phyloP scores from a whole-genome alignment of 495 filamentous ascomycete genomes.

The Podospora pseudopauciseta region DNA sequence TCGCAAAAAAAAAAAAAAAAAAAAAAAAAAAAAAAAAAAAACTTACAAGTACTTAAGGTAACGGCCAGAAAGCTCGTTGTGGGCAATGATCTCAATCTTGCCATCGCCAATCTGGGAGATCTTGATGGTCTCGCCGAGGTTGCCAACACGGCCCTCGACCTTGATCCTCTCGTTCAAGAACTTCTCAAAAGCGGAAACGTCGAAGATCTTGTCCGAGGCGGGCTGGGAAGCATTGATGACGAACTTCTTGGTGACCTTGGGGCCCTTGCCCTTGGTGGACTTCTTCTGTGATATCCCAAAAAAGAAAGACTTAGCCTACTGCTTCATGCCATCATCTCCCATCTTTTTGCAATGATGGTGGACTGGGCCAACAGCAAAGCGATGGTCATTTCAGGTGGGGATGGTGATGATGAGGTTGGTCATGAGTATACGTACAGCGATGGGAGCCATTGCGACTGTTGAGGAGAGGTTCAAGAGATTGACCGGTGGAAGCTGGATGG shows the following conservation, averaged over 20 bases:
- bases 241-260: conserved; percentile 74
- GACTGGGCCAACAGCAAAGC: conserved; percentile 84
- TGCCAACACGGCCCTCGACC: conserved; percentile 95
- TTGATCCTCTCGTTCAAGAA: conserved; percentile 99
- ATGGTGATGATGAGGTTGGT: conserved; percentile 19
- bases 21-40: neutral
- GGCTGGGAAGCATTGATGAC: conserved; percentile 98
- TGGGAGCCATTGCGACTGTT: conserved; percentile 53
- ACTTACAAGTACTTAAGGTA: conserved; percentile 99
- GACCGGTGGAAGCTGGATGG: conserved; percentile 22
- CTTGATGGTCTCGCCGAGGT: conserved; percentile 89
- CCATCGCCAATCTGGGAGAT: conserved; percentile 90
- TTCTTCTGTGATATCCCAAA: conserved; percentile 57
- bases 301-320: conserved; percentile 84
- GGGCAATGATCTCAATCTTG: conserved; percentile 95
- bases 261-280: conserved; percentile 55
- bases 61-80: conserved; percentile 95
- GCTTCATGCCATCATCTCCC: conserved; percentile 60
- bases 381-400: conserved; percentile 38
- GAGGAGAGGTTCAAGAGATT: conserved; percentile 13
- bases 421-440: conserved; percentile 64
- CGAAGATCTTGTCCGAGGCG: conserved; percentile 99
- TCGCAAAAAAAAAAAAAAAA: too few relatives aligned
- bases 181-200: conserved; percentile 97
- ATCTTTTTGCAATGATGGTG: conserved; percentile 29